Evolutionary conservation across 2,329 filamentous ascomycete genomes (phyloP).

Genomic region (Dendrostoma leiphaemia): DNA sequence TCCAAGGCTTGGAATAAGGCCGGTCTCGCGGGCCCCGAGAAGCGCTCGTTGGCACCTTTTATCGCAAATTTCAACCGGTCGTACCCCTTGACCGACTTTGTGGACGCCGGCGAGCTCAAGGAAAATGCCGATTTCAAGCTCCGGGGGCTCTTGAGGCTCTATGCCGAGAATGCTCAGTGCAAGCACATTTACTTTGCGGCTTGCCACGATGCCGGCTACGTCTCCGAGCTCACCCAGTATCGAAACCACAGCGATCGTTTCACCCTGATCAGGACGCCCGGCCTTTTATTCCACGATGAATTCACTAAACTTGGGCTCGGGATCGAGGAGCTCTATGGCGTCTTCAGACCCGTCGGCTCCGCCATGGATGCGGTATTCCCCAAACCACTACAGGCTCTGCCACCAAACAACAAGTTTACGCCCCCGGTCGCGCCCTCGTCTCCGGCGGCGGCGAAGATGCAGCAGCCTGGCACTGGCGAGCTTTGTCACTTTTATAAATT

Average conservation of each 20-base stretch:
- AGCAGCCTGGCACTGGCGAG: slow-evolving; percentile 18
- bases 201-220: slow-evolving; percentile 59
- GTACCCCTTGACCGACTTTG: slow-evolving; percentile 57
- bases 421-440: neutral
- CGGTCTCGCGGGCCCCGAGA: slow-evolving; percentile 51
- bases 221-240: slow-evolving; percentile 54
- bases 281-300: slow-evolving; percentile 49
- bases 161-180: slow-evolving; percentile 58
- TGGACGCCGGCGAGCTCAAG: slow-evolving; percentile 60
- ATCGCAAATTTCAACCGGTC: slow-evolving; percentile 55
- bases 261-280: slow-evolving; percentile 48
- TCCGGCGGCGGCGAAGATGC: slow-evolving; percentile 1
- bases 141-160: slow-evolving; percentile 46
- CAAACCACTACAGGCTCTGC: neutral
- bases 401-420: neutral
- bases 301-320: slow-evolving; percentile 50
- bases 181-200: slow-evolving; percentile 64
- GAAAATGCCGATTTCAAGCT: slow-evolving; percentile 61
- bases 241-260: slow-evolving; percentile 47
- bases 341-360: slow-evolving; percentile 41
- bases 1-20: slow-evolving; percentile 48
- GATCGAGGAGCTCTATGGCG: slow-evolving; percentile 47
- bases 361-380: slow-evolving; percentile 13
- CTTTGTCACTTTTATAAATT: slow-evolving; percentile 26
- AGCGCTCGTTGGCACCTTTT: slow-evolving; percentile 55